phyloP scores from a whole-genome alignment of 2,329 filamentous ascomycete species.

The Hypoxylon sp. region DNA sequence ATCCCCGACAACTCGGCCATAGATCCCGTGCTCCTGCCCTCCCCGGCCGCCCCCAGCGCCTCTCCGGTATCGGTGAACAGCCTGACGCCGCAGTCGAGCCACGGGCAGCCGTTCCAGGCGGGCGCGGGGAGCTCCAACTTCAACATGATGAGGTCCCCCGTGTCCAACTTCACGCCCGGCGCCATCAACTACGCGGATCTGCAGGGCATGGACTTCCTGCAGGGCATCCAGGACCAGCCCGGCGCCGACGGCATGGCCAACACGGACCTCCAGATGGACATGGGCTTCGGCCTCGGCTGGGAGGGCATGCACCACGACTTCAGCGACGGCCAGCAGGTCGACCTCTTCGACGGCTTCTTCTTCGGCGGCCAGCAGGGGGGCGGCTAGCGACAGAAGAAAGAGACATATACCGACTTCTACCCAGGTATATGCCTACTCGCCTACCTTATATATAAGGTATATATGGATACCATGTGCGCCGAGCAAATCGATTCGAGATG shows the following conservation, averaged over 20 bases:
- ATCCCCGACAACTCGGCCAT: constrained; percentile 48
- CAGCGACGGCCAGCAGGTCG: constrained; percentile 65
- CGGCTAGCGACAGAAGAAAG: constrained; percentile 11
- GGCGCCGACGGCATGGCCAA: constrained; percentile 38
- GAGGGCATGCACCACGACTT: constrained; percentile 70
- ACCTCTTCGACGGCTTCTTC: constrained; percentile 77
- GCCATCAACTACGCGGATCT: constrained; percentile 55
- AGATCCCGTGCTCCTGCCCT: constrained; percentile 56
- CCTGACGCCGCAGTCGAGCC: constrained; percentile 47
- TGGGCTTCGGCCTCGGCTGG: constrained; percentile 73
- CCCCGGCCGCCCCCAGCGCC: constrained; percentile 50
- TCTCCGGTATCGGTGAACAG: constrained; percentile 48
- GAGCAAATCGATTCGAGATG: constrained; percentile 1
- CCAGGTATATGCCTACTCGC: too few relatives aligned
- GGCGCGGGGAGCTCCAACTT: constrained; percentile 36
- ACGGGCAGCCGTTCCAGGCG: constrained; percentile 33
- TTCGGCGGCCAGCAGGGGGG: constrained; percentile 64
- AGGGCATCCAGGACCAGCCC: constrained; percentile 51
- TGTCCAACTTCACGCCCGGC: constrained; percentile 44
- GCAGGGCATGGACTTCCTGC: constrained; percentile 63
- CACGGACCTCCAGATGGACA: constrained; percentile 63
- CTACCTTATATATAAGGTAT: too few relatives aligned
- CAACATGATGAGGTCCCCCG: constrained; percentile 39
- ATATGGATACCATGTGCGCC: not conserved
- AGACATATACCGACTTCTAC: too few relatives aligned